Evolutionary conservation across 2,329 filamentous ascomycete species (phyloP), one percentile per base, ranked within the genome.

Genomic region (Aspergillus aculeatinus): DNA sequence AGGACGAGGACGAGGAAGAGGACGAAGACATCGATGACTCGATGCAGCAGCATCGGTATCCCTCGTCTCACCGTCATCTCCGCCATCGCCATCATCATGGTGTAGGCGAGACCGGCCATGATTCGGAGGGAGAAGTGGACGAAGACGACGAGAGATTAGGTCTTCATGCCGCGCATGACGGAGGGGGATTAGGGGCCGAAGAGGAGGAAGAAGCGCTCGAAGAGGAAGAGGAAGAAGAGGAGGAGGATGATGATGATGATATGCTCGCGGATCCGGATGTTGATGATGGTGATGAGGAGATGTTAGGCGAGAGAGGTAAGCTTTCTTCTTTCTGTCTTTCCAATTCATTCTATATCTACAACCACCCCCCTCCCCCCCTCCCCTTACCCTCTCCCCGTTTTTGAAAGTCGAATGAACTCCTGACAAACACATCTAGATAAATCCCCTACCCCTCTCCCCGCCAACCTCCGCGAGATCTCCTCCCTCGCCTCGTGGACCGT

Each of bases 401-500:
- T n/a, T 16, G 7, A 25, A 5, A 39, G 4, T 2, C 4, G 5
- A 29, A 54, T 14, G 9, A 3, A 55, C 1, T 4, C 4, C 23
- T 23, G 23, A 48, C 16, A 51, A 51, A 50, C 31, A 31, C 11
- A 31, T 51, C 16, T 16, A 77, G 76, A 74, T 48, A 71, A 68
- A 64, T 72, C 73, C 0, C 69, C 74, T 11, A 69, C 74, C 1
- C 77, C 77, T 2, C 66, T 77, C 11, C 76, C 77, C 3, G 68
- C 70, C 3, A 76, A 77, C 59, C 76, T 87, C 55, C 85, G 86
- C 65, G 86, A 88, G 63, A 88, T 88, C 64, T 86, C 83, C 56
- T 85, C 84, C 2, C 79, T 88, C 23, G 86, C 86, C n/a, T 87
- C 84, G 33, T 88, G 85, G 86, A 87, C 84, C 6, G 83, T 88